These are phyloP conservation scores for Flammula alnicola DNA, from an alignment of 1,284 basidiomycete genomes.

Conservation along the genomic window DNA sequence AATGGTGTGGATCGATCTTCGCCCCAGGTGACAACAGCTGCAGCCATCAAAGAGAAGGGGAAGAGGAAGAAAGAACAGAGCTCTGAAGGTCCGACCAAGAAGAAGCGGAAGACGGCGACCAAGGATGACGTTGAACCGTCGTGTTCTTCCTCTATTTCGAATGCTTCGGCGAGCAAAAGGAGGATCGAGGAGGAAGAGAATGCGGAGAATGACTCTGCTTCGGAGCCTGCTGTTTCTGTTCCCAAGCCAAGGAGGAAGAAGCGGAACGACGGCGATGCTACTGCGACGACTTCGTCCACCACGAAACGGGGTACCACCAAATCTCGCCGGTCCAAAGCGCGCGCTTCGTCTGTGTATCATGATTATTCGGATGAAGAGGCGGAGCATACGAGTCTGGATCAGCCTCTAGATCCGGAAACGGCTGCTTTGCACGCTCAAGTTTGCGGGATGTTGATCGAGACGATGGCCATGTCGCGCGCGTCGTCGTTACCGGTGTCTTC, in stretches of 20 bases:
- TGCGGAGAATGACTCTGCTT: background rate
- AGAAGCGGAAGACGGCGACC: constrained; percentile 30
- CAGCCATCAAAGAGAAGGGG: constrained; percentile 9
- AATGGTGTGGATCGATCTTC: constrained; percentile 6
- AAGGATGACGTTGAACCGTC: constrained; percentile 15
- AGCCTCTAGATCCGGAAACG: constrained; percentile 16
- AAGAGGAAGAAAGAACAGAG: constrained; percentile 22
- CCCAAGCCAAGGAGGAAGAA: constrained; percentile 5
- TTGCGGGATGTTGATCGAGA: constrained; percentile 70
- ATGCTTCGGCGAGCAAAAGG: background rate
- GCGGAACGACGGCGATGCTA: background rate
- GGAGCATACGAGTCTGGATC: background rate
- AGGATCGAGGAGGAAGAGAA: constrained; percentile 6
- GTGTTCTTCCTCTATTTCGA: constrained; percentile 2
- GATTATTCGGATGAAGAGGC: constrained; percentile 9
- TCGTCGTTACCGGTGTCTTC: constrained; percentile 63
- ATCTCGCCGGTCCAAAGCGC: constrained; percentile 13
- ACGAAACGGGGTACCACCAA: constrained; percentile 21
- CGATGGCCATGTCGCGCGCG: constrained; percentile 72
- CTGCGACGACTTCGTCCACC: constrained; percentile 6
- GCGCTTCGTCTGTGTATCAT: constrained; percentile 9
- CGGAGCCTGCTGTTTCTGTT: background rate
- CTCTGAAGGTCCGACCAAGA: constrained; percentile 26
- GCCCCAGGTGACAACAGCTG: background rate
- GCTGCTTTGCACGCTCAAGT: constrained; percentile 45